Conservation (phyloP, 495 filamentous ascomycete species). For the Penicillium egyptiacum region DNA sequence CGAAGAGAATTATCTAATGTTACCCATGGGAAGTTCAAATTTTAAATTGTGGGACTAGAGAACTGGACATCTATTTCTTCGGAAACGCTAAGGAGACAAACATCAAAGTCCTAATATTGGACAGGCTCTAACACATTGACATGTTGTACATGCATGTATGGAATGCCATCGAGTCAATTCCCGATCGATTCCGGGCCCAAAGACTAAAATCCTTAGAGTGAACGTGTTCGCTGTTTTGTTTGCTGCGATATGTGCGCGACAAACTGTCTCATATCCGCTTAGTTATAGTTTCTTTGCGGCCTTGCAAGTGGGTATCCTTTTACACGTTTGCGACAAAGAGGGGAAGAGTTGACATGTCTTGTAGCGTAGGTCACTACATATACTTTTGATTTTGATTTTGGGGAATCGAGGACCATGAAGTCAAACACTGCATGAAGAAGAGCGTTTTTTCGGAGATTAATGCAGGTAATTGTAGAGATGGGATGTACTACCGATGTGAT, state of each 20-base stretch:
- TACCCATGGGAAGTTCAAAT: not conserved
- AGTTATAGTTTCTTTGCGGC: not conserved
- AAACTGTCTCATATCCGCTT: not conserved
- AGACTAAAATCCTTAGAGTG: not conserved
- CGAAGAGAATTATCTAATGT: not conserved
- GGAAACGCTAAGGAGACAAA: not conserved
- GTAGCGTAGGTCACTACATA: not conserved
- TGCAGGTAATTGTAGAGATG: not conserved
- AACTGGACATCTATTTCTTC: not conserved
- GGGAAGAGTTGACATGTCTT: constrained; percentile 5
- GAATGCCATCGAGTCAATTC: not conserved
- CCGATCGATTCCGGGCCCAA: constrained; percentile 3
- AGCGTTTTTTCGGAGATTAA: constrained; percentile 13
- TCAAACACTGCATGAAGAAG: not conserved
- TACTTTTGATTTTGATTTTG: not conserved
- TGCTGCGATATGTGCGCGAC: not conserved
- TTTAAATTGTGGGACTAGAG: not conserved
- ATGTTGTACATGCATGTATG: not conserved
- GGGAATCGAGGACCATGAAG: not conserved
- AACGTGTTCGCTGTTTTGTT: not conserved
- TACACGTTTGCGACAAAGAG: not conserved
- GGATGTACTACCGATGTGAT: not conserved
- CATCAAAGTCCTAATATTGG: not conserved
- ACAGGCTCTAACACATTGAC: not conserved
- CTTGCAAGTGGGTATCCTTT: not conserved